These are phyloP conservation scores for Epichloe festucae DNA, from an alignment of 2,329 filamentous ascomycete species.

Conservation along the genomic window DNA sequence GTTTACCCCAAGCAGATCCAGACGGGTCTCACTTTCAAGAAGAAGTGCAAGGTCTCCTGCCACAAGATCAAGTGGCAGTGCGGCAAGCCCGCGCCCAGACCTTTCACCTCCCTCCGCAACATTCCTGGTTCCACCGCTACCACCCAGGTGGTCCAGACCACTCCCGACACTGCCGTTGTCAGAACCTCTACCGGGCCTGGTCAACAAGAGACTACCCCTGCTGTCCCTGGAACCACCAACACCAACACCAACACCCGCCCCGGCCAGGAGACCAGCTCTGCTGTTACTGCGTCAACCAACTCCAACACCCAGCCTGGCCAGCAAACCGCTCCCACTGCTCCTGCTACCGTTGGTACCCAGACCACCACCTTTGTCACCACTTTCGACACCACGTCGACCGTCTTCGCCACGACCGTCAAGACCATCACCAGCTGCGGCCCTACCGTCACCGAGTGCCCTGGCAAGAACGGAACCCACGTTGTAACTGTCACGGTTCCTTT, in stretches of 20 bases:
- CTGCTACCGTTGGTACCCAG: not conserved
- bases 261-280: conserved; percentile 1
- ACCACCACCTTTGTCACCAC: conserved; percentile 17
- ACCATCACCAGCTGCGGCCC: conserved; percentile 38
- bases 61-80: conserved; percentile 50
- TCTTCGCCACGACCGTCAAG: conserved; percentile 35
- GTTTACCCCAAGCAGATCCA: conserved; percentile 47
- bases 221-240: conserved; percentile 7
- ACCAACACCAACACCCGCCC: conserved; percentile 1
- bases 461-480: conserved; percentile 31
- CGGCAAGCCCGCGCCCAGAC: conserved; percentile 15
- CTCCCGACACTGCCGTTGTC: not conserved
- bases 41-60: conserved; percentile 47
- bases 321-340: conserved; percentile 1
- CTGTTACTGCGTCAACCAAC: not conserved
- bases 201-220: conserved; percentile 7
- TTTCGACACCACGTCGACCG: conserved; percentile 33
- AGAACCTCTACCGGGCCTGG: conserved; percentile 2
- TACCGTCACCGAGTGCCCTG: conserved; percentile 38
- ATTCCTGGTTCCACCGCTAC: not conserved
- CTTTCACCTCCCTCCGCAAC: not conserved
- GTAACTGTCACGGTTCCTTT: conserved; percentile 42
- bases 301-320: not conserved
- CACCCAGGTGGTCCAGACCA: not conserved
- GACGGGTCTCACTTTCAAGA: conserved; percentile 21